phyloP scores from a whole-genome alignment of 441 rosid species.

The Euphorbia schlechtendalii region DNA sequence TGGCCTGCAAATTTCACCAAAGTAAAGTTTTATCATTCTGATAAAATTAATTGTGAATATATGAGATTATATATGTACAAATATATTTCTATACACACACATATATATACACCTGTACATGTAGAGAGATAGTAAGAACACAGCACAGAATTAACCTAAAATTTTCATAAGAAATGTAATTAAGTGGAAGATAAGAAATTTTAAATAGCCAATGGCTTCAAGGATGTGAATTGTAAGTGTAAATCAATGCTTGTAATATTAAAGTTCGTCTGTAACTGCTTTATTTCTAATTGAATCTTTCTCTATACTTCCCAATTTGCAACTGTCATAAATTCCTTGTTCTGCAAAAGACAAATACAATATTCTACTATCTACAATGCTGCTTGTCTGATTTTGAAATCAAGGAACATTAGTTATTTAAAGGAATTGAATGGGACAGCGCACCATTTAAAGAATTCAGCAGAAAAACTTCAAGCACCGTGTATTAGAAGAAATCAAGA shows the following conservation, averaged over 20 bases:
- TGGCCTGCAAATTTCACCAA: conserved; percentile 44
- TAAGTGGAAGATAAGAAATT: not conserved
- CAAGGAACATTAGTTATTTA: too few species aligned
- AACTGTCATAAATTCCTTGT: not conserved
- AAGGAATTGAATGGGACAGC: not conserved
- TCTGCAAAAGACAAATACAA: not conserved
- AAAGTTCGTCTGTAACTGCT: not conserved
- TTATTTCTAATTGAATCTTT: not conserved
- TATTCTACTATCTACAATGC: not conserved
- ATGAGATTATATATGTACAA: not conserved
- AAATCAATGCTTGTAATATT: not conserved
- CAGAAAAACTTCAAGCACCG: not conserved
- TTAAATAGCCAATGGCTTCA: not conserved
- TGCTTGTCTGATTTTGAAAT: too few species aligned
- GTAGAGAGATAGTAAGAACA: too few species aligned
- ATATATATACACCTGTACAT: too few species aligned
- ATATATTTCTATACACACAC: too few species aligned
- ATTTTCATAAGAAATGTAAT: not conserved
- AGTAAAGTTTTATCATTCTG: not conserved
- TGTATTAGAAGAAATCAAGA: too few species aligned
- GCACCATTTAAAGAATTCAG: not conserved
- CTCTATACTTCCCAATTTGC: not conserved
- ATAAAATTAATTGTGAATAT: not conserved
- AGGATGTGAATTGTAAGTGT: not conserved
- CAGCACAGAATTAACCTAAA: not conserved